Evolutionary conservation across 108 stramenopile species (phyloP).

Genomic region (Ochromonas danica): DNA sequence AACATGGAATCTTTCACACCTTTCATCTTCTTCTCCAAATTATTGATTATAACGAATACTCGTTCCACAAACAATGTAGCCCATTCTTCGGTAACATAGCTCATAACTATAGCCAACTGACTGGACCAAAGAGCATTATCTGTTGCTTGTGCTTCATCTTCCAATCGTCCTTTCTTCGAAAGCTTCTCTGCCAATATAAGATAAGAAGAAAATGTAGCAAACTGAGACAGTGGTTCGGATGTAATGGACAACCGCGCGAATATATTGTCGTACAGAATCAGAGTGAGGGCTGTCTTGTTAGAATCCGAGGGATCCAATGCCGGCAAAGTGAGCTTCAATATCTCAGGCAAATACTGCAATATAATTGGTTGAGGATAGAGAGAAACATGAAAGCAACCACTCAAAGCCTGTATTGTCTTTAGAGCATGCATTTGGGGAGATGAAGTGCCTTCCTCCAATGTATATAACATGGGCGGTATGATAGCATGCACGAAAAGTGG

Average conservation of each 20-base stretch:
- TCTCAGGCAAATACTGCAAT: constrained; percentile 19
- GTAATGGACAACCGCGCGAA: neutral
- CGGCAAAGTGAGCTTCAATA: neutral
- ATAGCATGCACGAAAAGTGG: neutral
- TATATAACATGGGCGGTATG: neutral
- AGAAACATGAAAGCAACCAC: neutral
- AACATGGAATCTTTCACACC: neutral
- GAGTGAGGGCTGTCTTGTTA: neutral
- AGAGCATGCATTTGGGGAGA: neutral
- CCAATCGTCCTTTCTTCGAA: too few relatives aligned
- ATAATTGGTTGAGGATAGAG: constrained; percentile 8
- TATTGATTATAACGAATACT: neutral
- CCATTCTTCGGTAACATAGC: constrained; percentile 5
- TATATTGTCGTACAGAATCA: neutral
- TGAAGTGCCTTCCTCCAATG: neutral
- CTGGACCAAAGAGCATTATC: neutral
- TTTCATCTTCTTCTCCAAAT: neutral
- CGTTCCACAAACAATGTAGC: neutral
- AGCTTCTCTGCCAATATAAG: neutral
- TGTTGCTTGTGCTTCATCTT: too few relatives aligned
- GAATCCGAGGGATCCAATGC: neutral
- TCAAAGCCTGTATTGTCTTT: neutral
- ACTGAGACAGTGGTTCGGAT: neutral
- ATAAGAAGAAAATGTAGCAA: neutral
- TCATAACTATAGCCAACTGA: neutral